These are phyloP conservation scores for Euphorbia tirucalli DNA, from an alignment of 345 rosid genomes.

Conservation along the genomic window DNA sequence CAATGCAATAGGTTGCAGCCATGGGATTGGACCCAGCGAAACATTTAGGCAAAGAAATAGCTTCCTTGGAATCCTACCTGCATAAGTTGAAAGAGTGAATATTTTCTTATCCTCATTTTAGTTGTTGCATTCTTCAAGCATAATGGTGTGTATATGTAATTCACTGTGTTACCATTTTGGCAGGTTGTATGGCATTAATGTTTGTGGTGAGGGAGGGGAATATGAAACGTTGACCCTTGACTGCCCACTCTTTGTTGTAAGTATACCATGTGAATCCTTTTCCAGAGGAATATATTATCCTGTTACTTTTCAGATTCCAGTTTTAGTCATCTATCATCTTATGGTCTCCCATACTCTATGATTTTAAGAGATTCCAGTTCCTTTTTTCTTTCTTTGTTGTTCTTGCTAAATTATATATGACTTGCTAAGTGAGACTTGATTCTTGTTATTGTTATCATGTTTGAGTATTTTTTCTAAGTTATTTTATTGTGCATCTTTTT, in stretches of 20 bases:
- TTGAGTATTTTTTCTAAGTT: not conserved
- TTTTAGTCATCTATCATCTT: not conserved
- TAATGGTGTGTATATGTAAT: not conserved
- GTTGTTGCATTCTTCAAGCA: not conserved
- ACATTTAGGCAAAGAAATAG: conserved; percentile 88
- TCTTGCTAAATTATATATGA: not conserved
- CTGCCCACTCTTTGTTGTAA: conserved; percentile 87
- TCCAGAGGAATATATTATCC: conserved; percentile 1
- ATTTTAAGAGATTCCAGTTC: not conserved
- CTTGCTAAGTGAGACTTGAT: not conserved
- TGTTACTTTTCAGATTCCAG: not conserved
- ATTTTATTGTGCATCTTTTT: not conserved
- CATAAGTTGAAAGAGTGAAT: conserved; percentile 86
- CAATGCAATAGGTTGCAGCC: conserved; percentile 72
- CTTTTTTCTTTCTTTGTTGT: not conserved
- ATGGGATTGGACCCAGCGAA: conserved; percentile 84
- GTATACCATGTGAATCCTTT: conserved; percentile 22
- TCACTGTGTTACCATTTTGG: conserved; percentile 12
- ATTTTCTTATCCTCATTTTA: not conserved
- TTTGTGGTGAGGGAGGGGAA: conserved; percentile 99
- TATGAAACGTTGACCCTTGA: conserved; percentile 94
- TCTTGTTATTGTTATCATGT: not conserved
- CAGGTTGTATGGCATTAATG: conserved; percentile 89
- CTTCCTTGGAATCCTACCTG: conserved; percentile 61
- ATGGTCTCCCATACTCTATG: not conserved